These are phyloP conservation scores for Wickerhamomyces queroliae DNA, from an alignment of 805 yeast genomes.

Conservation along the genomic window DNA sequence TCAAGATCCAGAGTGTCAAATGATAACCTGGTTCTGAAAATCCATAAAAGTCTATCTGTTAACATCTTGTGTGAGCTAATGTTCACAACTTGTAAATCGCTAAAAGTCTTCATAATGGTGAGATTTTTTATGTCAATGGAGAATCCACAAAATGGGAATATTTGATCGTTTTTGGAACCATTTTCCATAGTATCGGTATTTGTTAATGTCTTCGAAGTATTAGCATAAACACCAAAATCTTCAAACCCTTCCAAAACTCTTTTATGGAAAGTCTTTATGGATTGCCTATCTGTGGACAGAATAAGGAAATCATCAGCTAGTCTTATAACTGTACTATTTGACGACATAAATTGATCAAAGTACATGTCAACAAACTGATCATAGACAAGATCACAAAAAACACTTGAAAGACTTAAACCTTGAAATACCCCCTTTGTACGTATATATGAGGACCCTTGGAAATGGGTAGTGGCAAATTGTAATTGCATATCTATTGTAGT, in stretches of 20 bases:
- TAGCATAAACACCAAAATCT: conserved; percentile 21
- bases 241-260: conserved; percentile 31
- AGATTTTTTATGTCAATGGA: conserved; percentile 28
- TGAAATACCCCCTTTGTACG: conserved; percentile 74
- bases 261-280: conserved; percentile 25
- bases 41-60: conserved; percentile 12
- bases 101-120: conserved; percentile 29
- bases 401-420: conserved; percentile 73
- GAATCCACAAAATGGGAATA: conserved; percentile 37
- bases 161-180: neutral
- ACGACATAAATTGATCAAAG: conserved; percentile 16
- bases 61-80: conserved; percentile 14
- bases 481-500: conserved; percentile 47
- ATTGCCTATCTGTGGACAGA: conserved; percentile 39
- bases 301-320: conserved; percentile 83
- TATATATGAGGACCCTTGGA: conserved; percentile 31
- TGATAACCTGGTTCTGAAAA: conserved; percentile 27
- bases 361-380: conserved; percentile 46
- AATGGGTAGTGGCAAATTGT: conserved; percentile 38
- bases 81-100: conserved; percentile 12
- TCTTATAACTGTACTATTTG: conserved; percentile 42
- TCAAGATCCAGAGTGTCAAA: conserved; percentile 22
- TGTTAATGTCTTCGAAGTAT: conserved; percentile 35
- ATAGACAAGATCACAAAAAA: conserved; percentile 69
- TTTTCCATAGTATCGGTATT: conserved; percentile 17